Conservation (phyloP, 176 grass and related monocot species). For the Canna indica region DNA sequence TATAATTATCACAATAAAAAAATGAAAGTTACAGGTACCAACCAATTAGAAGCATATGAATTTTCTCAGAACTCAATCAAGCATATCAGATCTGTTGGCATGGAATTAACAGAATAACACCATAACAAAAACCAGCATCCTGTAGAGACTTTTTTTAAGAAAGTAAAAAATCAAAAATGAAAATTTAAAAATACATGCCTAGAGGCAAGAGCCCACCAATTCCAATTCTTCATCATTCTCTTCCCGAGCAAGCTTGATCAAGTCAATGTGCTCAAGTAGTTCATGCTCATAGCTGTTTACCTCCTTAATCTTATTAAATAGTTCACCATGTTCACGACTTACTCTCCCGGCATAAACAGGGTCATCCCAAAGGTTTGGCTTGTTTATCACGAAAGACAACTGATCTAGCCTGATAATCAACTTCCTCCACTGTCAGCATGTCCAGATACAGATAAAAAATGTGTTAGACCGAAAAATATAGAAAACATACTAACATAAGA, state of each 20-base stretch:
- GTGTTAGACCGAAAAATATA: constrained; percentile 4
- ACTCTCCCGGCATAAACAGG: constrained; percentile 62
- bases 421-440: constrained; percentile 58
- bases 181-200: constrained; percentile 13
- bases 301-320: constrained; percentile 73
- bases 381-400: constrained; percentile 55
- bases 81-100: too few relatives aligned
- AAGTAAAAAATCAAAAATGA: background rate
- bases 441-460: constrained; percentile 11
- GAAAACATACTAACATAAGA: constrained; percentile 5
- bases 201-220: constrained; percentile 35
- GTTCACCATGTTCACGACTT: constrained; percentile 77
- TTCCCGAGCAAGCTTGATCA: constrained; percentile 85
- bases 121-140: background rate
- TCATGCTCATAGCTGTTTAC: constrained; percentile 68
- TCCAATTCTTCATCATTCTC: constrained; percentile 86
- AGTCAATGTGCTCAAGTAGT: constrained; percentile 79
- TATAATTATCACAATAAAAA: background rate
- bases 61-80: background rate
- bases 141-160: background rate
- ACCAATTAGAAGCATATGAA: background rate
- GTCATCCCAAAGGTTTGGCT: constrained; percentile 85
- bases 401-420: constrained; percentile 57
- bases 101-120: background rate
- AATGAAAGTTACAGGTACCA: background rate